Evolutionary conservation across 2,329 filamentous ascomycete species (phyloP).

Genomic region (Shiraia bambusicola): DNA sequence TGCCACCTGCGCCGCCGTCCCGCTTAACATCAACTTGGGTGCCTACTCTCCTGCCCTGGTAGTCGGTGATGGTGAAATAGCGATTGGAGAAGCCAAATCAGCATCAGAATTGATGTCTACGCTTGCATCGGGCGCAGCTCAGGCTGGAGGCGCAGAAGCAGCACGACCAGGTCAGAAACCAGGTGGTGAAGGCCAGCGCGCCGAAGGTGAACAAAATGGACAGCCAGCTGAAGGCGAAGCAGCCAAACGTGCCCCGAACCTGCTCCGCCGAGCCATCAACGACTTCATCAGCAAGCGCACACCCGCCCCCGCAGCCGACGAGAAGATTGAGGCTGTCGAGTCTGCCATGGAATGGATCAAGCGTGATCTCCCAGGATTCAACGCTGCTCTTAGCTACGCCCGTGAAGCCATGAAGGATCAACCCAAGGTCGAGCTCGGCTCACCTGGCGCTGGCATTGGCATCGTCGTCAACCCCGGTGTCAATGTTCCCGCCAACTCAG

Average conservation of each 20-base stretch:
- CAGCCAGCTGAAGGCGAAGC: slow-evolving; percentile 29
- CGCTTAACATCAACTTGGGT: slow-evolving; percentile 56
- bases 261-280: slow-evolving; percentile 29
- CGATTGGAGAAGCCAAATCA: slow-evolving; percentile 47
- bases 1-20: slow-evolving; percentile 44
- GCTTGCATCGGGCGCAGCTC: slow-evolving; percentile 46
- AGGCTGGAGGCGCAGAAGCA: slow-evolving; percentile 19
- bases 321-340: slow-evolving; percentile 35
- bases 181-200: slow-evolving; percentile 16
- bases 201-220: slow-evolving; percentile 20
- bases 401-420: slow-evolving; percentile 50
- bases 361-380: slow-evolving; percentile 53
- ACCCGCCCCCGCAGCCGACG: slow-evolving; percentile 17
- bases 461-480: slow-evolving; percentile 43
- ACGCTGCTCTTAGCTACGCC: slow-evolving; percentile 51
- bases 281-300: slow-evolving; percentile 31
- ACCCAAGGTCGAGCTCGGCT: slow-evolving; percentile 54
- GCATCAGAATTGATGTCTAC: slow-evolving; percentile 49
- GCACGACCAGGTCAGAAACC: slow-evolving; percentile 20
- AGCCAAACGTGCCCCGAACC: slow-evolving; percentile 27
- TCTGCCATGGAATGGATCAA: slow-evolving; percentile 46
- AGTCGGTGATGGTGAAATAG: slow-evolving; percentile 57
- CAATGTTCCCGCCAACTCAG: slow-evolving; percentile 42
- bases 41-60: slow-evolving; percentile 56
- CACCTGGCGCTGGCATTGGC: slow-evolving; percentile 48